Percentiles rank a stretch among this genome's conserved stretches.
Evolutionary conservation across 2,329 filamentous ascomycete species (phyloP).

Genomic region (Phaeophleospora eucalypticola): DNA sequence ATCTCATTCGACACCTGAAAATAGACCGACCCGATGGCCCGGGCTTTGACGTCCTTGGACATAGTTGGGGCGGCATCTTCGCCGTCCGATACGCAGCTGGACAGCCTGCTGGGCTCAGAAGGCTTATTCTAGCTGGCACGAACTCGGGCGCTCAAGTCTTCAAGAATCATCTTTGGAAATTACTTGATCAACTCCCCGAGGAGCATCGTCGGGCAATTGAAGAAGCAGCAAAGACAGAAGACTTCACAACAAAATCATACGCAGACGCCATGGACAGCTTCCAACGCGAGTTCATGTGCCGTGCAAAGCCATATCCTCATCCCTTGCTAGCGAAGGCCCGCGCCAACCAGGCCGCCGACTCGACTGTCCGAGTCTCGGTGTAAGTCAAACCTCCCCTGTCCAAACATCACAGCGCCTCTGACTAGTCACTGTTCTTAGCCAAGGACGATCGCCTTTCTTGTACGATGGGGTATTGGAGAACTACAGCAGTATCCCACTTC

Average conservation of each 20-base stretch:
- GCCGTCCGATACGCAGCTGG: slow-evolving; percentile 36
- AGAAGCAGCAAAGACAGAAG: background rate
- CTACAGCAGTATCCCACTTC: background rate
- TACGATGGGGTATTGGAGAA: background rate
- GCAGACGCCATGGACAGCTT: background rate
- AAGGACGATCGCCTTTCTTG: background rate
- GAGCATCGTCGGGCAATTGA: background rate
- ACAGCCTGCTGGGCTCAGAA: slow-evolving; percentile 30
- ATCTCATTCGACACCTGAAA: slow-evolving; percentile 39
- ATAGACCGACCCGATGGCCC: background rate
- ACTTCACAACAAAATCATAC: background rate
- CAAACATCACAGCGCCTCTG: background rate
- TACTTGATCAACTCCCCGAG: background rate
- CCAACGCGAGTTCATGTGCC: background rate
- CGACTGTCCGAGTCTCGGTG: background rate
- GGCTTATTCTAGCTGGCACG: slow-evolving; percentile 25
- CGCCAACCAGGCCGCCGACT: background rate
- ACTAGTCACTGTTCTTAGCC: background rate
- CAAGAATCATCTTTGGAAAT: background rate
- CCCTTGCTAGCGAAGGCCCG: background rate
- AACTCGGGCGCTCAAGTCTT: background rate
- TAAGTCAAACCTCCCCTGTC: background rate
- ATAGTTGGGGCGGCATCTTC: slow-evolving; percentile 50
- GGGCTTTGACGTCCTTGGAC: slow-evolving; percentile 41
- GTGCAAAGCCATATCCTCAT: slow-evolving; percentile 1